Evolutionary conservation across 768 basidiomycete genomes (phyloP).

Genomic region (Hebeloma cylindrosporum): DNA sequence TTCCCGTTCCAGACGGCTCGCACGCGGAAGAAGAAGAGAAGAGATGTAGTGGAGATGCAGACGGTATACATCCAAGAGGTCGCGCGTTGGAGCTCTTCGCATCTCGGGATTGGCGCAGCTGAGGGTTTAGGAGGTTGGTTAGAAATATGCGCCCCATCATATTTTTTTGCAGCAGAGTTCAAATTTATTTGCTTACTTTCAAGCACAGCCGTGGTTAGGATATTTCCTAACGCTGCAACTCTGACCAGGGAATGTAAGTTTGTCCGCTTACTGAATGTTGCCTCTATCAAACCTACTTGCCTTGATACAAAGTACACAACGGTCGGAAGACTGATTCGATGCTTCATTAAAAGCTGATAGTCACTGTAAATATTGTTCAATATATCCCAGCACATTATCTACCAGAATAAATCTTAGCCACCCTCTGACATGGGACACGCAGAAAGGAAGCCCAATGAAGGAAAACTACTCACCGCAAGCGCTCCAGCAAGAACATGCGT

Average conservation of each 20-base stretch:
- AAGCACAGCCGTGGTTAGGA: constrained; percentile 4
- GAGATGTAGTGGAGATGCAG: constrained; percentile 2
- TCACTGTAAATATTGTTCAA: constrained; percentile 6
- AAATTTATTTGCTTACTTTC: constrained; percentile 2
- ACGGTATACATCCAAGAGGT: constrained; percentile 1
- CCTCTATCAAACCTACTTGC: neutral
- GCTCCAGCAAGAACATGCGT: constrained; percentile 1
- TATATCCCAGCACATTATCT: constrained; percentile 12
- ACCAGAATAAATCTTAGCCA: too few relatives aligned
- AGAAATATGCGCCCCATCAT: too few relatives aligned
- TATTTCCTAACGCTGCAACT: neutral
- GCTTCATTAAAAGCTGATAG: constrained; percentile 1
- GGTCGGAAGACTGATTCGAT: neutral
- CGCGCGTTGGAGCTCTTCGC: neutral
- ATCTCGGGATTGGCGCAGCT: constrained; percentile 8
- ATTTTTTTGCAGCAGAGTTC: too few relatives aligned
- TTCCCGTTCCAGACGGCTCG: constrained; percentile 24
- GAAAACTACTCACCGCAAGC: neutral
- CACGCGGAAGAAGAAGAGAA: constrained; percentile 27
- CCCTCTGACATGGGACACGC: neutral
- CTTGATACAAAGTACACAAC: constrained; percentile 10
- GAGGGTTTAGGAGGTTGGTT: neutral
- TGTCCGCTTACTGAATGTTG: neutral
- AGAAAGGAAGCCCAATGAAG: neutral
- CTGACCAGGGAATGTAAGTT: neutral